Percentiles rank a stretch among this genome's conserved stretches.
These are phyloP conservation scores for Prosopis cineraria DNA, from an alignment of 306 rosid species.

Conservation along the genomic window DNA sequence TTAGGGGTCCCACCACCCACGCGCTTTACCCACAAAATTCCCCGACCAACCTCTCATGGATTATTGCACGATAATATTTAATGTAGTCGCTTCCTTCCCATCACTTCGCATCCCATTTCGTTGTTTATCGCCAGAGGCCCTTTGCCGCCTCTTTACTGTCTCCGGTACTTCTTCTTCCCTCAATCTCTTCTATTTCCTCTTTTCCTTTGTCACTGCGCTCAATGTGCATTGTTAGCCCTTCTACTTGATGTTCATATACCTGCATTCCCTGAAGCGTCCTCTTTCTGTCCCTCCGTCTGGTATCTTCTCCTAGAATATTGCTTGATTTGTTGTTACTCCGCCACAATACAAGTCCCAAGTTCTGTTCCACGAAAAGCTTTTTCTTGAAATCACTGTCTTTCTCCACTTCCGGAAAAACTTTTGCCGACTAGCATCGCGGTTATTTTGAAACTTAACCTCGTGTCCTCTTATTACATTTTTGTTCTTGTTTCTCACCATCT, in stretches of 20 bases:
- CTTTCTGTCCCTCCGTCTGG: background rate
- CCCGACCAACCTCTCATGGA: background rate
- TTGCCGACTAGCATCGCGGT: background rate
- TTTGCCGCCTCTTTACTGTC: background rate
- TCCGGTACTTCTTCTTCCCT: background rate
- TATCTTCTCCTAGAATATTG: background rate
- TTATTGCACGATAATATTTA: background rate
- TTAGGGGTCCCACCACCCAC: conserved; percentile 23
- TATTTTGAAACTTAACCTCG: background rate
- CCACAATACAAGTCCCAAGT: background rate
- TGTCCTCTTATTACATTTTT: background rate
- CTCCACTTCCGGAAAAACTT: background rate
- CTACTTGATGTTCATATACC: background rate
- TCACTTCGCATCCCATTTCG: background rate
- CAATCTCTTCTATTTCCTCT: background rate
- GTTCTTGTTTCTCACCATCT: background rate
- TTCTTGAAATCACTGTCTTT: background rate
- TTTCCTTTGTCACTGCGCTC: background rate
- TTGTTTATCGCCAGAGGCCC: background rate
- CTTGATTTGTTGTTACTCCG: background rate
- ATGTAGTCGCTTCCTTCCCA: background rate
- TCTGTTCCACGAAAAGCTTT: background rate
- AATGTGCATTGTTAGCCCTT: background rate
- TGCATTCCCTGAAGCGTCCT: background rate
- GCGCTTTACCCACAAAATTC: background rate